Percentiles rank a stretch among this genome's conserved stretches.
These are phyloP conservation scores for Penicillium pulvis DNA, from an alignment of 495 filamentous ascomycete genomes.

Conservation along the genomic window DNA sequence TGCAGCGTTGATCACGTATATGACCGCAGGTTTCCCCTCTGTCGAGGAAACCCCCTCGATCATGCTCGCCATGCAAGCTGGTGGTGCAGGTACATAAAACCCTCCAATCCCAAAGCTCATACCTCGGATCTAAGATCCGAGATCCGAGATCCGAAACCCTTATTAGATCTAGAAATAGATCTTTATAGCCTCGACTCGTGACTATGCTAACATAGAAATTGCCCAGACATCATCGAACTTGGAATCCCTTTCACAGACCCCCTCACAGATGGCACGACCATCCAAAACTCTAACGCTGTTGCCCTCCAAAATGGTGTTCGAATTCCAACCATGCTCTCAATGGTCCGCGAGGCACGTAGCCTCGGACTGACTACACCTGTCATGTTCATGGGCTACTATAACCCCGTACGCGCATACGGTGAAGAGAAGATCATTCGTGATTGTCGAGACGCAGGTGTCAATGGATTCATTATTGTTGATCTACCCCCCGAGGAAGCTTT, in stretches of 20 bases:
- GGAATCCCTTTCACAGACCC: constrained; percentile 97
- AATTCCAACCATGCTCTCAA: constrained; percentile 71
- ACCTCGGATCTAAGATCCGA: too few species aligned
- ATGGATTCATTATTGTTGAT: constrained; percentile 98
- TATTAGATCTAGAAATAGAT: too few species aligned
- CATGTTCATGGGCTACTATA: constrained; percentile 98
- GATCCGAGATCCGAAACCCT: too few species aligned
- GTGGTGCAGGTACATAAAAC: constrained; percentile 69
- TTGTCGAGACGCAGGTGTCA: constrained; percentile 82
- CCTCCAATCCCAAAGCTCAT: not conserved
- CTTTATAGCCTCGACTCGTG: too few species aligned
- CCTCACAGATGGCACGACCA: constrained; percentile 92
- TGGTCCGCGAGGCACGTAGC: constrained; percentile 74
- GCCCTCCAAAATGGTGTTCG: constrained; percentile 89
- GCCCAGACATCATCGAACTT: constrained; percentile 44
- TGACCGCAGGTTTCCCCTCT: constrained; percentile 84
- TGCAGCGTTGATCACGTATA: constrained; percentile 79
- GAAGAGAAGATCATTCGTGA: constrained; percentile 86
- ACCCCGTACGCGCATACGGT: constrained; percentile 89
- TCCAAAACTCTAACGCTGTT: constrained; percentile 87
- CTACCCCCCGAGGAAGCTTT: constrained; percentile 96
- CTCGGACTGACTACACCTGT: constrained; percentile 79
- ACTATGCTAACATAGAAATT: not conserved
- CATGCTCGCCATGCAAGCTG: constrained; percentile 81
- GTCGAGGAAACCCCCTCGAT: constrained; percentile 70